Conservation (phyloP, 805 yeast species). For the Helenozyma rhizophorensis region DNA sequence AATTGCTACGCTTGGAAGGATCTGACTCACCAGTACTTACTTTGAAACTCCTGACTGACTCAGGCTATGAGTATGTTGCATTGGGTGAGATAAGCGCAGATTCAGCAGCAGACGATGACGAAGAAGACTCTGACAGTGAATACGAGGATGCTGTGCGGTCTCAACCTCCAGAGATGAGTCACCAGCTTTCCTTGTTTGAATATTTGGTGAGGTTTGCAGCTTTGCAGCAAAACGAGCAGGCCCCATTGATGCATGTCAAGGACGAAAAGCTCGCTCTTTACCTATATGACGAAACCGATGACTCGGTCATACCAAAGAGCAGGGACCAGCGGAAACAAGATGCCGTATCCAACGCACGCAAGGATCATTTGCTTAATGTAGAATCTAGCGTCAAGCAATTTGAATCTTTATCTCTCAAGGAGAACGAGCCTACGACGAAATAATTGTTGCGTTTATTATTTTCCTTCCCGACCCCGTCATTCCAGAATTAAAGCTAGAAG, state of each 20-base stretch:
- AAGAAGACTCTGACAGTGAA: conserved; percentile 13
- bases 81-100: conserved; percentile 16
- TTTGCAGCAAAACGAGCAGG: conserved; percentile 57
- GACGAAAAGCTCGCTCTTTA: conserved; percentile 65
- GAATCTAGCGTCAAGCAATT: conserved; percentile 33
- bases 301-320: conserved; percentile 17
- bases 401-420: conserved; percentile 22
- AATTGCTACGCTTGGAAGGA: conserved; percentile 57
- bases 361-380: conserved; percentile 17
- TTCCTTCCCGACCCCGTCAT: too few relatives aligned
- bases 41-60: conserved; percentile 36
- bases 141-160: conserved; percentile 7
- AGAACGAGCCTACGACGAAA: too few relatives aligned
- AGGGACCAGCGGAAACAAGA: conserved; percentile 12
- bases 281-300: conserved; percentile 49
- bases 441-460: neutral
- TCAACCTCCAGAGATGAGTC: conserved; percentile 9
- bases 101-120: conserved; percentile 21
- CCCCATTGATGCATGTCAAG: conserved; percentile 47
- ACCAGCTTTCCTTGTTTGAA: conserved; percentile 56
- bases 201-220: conserved; percentile 57
- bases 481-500: too few relatives aligned
- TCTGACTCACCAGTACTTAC: conserved; percentile 63
- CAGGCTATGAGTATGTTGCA: conserved; percentile 18
- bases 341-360: conserved; percentile 9